phyloP scores from a whole-genome alignment of 441 rosid genomes.

The Erodium chrysanthum region DNA sequence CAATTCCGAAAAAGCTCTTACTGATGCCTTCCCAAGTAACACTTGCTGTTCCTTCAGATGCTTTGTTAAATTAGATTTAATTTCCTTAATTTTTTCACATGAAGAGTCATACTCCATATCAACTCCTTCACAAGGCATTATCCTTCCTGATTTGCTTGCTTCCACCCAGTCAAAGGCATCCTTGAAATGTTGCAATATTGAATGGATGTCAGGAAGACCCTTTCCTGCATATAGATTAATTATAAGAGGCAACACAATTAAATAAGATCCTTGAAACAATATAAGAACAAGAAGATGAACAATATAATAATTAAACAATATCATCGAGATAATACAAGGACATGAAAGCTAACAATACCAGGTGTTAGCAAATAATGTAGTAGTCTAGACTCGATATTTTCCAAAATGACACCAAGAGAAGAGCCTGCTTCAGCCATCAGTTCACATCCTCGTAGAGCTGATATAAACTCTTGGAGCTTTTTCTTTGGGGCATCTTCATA shows the following conservation, averaged over 20 bases:
- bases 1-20: slow-evolving; percentile 29
- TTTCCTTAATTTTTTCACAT: slow-evolving; percentile 41
- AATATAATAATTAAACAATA: neutral
- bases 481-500: slow-evolving; percentile 92
- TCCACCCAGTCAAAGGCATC: slow-evolving; percentile 94
- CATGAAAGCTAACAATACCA: slow-evolving; percentile 36
- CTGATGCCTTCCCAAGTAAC: slow-evolving; percentile 73
- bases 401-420: slow-evolving; percentile 55
- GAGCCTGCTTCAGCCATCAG: slow-evolving; percentile 67
- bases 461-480: slow-evolving; percentile 78
- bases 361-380: slow-evolving; percentile 61
- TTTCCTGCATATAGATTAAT: slow-evolving; percentile 39
- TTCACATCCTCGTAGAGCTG: slow-evolving; percentile 83
- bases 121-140: slow-evolving; percentile 80
- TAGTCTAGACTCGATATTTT: slow-evolving; percentile 51
- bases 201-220: slow-evolving; percentile 49
- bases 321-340: neutral
- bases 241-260: slow-evolving; percentile 20
- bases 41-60: slow-evolving; percentile 81
- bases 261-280: neutral
- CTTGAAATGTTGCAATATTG: slow-evolving; percentile 66
- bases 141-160: slow-evolving; percentile 77
- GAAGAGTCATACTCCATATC: slow-evolving; percentile 74
- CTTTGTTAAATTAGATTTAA: slow-evolving; percentile 52
- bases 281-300: neutral